Evolutionary conservation across 2,329 filamentous ascomycete species (phyloP).

Genomic region (Eurotiales sp.): DNA sequence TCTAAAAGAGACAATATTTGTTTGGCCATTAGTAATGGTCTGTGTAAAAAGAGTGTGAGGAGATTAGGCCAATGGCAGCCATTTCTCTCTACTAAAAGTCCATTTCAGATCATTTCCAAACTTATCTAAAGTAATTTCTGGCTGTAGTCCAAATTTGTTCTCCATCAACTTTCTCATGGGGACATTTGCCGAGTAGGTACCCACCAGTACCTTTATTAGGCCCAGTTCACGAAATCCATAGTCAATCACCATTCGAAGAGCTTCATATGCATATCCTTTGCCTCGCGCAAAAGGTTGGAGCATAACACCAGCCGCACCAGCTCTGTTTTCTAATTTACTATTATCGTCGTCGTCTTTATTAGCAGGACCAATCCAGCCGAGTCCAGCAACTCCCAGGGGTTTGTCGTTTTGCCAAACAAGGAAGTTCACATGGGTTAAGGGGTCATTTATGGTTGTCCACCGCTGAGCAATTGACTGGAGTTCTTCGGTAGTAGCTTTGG

Average conservation of each 20-base stretch:
- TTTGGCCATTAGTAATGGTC: too few relatives aligned
- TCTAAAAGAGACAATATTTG: too few relatives aligned
- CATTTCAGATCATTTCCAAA: conserved; percentile 7
- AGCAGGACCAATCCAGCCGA: conserved; percentile 8
- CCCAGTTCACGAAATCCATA: conserved; percentile 3
- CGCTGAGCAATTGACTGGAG: not conserved
- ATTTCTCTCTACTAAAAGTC: not conserved
- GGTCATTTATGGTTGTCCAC: conserved; percentile 1
- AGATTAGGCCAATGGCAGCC: not conserved
- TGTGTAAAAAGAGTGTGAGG: too few relatives aligned
- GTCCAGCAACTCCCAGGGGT: not conserved
- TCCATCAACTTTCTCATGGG: conserved; percentile 8
- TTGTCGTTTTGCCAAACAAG: not conserved
- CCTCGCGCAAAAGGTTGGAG: not conserved
- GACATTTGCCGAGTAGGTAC: not conserved
- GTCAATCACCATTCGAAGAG: conserved; percentile 7
- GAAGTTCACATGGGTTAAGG: not conserved
- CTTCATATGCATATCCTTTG: not conserved
- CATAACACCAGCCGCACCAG: not conserved
- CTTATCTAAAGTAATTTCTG: not conserved
- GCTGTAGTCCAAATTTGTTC: not conserved
- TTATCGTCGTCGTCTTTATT: not conserved
- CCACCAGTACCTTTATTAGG: not conserved
- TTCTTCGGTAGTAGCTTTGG: not conserved
- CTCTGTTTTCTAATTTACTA: not conserved